Conservation (phyloP, 768 basidiomycete genomes). For the Pleurotus sapidus region DNA sequence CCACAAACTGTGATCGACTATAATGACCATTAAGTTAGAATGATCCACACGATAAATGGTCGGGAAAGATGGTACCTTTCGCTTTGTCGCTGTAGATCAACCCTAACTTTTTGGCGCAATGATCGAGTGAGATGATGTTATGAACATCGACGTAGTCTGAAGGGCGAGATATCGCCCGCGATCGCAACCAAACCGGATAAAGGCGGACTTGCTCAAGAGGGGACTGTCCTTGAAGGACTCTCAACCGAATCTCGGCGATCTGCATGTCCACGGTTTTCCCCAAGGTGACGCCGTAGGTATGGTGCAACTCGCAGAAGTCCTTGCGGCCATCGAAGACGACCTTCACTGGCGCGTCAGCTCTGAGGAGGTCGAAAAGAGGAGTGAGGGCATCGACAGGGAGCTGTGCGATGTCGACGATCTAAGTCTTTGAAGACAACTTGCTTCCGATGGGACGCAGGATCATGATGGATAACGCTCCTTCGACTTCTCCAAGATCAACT, state of each 20-base stretch:
- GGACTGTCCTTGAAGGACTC: not conserved
- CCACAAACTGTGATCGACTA: slow-evolving; percentile 1
- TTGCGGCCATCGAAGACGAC: slow-evolving; percentile 3
- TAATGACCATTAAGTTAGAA: not conserved
- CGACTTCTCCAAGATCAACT: not conserved
- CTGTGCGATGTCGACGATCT: not conserved
- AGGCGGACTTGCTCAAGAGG: not conserved
- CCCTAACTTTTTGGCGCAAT: not conserved
- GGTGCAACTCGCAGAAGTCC: not conserved
- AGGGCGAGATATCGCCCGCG: not conserved
- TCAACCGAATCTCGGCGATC: not conserved
- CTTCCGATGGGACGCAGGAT: not conserved
- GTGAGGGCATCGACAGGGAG: not conserved
- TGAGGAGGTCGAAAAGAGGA: not conserved
- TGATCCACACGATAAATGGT: not conserved
- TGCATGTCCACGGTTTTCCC: not conserved
- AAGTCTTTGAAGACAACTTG: not conserved
- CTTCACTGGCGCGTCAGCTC: not conserved
- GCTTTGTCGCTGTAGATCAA: not conserved
- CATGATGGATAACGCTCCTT: not conserved
- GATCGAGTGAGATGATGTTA: not conserved
- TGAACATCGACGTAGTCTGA: not conserved
- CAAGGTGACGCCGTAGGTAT: not conserved
- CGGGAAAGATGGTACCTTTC: not conserved
- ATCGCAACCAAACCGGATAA: not conserved